phyloP scores from a whole-genome alignment of 2,329 filamentous ascomycete species.

The Sporothrix schenckii region DNA sequence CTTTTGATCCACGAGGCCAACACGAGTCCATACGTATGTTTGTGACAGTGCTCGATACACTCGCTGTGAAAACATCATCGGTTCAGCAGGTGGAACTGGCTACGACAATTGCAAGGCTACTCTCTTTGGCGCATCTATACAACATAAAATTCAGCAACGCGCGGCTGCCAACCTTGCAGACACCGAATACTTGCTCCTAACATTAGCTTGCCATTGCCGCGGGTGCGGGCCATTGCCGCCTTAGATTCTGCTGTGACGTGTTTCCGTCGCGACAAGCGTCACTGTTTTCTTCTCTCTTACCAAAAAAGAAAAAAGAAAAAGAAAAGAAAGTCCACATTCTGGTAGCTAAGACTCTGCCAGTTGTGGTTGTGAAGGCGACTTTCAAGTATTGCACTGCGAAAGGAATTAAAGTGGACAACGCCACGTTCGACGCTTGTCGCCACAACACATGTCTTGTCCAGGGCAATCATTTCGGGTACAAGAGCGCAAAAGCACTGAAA shows the following conservation, averaged over 20 bases:
- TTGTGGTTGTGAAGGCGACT: conserved; percentile 19
- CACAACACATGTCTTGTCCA: background rate
- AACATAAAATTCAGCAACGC: background rate
- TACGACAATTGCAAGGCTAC: background rate
- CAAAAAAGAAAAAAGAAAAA: background rate
- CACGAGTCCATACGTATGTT: background rate
- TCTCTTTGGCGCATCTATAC: background rate
- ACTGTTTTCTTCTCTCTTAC: background rate
- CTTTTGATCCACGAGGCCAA: background rate
- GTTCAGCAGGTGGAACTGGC: background rate
- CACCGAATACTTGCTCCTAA: background rate
- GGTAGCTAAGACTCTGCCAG: background rate
- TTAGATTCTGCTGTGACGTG: background rate
- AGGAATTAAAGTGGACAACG: conserved; percentile 24
- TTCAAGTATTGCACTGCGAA: conserved; percentile 19
- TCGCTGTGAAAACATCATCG: background rate
- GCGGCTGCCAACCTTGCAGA: background rate
- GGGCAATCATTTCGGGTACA: conserved; percentile 15
- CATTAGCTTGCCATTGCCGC: background rate
- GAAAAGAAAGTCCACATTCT: conserved; percentile 15
- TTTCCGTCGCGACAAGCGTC: background rate
- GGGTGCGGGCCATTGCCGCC: background rate
- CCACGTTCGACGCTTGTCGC: background rate
- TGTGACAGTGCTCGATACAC: background rate
- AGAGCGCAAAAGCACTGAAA: background rate